A percentile compares a stretch with the other conserved stretches of the same genome.
These are phyloP conservation scores for Pythium vanterpoolii DNA, from an alignment of 352 stramenopile species.

Conservation along the genomic window DNA sequence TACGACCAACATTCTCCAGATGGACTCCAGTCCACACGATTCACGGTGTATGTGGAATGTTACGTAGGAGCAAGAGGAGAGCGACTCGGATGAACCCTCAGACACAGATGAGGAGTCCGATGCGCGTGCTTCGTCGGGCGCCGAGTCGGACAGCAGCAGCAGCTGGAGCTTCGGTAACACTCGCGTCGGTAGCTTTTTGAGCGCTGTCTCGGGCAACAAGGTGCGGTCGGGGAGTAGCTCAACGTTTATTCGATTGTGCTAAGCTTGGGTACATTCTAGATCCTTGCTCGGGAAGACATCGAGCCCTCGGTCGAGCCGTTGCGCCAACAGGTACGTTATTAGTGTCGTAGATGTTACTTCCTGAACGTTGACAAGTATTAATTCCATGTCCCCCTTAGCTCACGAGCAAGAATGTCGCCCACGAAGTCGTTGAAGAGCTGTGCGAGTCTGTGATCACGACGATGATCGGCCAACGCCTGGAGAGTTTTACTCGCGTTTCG, in stretches of 20 bases:
- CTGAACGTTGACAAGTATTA: background rate
- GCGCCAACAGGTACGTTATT: slow-evolving; percentile 75
- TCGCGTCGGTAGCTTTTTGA: slow-evolving; percentile 79
- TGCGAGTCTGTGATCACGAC: slow-evolving; percentile 93
- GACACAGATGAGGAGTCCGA: slow-evolving; percentile 73
- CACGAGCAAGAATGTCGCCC: slow-evolving; percentile 97
- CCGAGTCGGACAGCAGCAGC: slow-evolving; percentile 63
- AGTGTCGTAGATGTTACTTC: background rate
- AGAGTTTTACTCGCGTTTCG: slow-evolving; percentile 89
- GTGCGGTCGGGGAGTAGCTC: slow-evolving; percentile 1
- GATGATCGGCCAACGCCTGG: slow-evolving; percentile 94
- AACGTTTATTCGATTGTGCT: background rate
- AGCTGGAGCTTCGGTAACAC: slow-evolving; percentile 82
- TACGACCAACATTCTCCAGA: slow-evolving; percentile 22
- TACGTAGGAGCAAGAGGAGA: slow-evolving; percentile 51
- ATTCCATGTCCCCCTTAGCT: slow-evolving; percentile 31
- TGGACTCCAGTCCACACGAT: background rate
- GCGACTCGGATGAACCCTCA: slow-evolving; percentile 58
- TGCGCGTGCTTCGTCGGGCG: slow-evolving; percentile 42
- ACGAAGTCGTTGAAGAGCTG: slow-evolving; percentile 94
- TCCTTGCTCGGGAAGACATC: slow-evolving; percentile 92
- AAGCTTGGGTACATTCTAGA: slow-evolving; percentile 22
- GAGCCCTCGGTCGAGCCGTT: slow-evolving; percentile 92
- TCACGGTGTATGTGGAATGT: background rate
- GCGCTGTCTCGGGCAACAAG: slow-evolving; percentile 86